Evolutionary conservation across 176 grass and related monocot species (phyloP).

Genomic region (Zea luxurians): DNA sequence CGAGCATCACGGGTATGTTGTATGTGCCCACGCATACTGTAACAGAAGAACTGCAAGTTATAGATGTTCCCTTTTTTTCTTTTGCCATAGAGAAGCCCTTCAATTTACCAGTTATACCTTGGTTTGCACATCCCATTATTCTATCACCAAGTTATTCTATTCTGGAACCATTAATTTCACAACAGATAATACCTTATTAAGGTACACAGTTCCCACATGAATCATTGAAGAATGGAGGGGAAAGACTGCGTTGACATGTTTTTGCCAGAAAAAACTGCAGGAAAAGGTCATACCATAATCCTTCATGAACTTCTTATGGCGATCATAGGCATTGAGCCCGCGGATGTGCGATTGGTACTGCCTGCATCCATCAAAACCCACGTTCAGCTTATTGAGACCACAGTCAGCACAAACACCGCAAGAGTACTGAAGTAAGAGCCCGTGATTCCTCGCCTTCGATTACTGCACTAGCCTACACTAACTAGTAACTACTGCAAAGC

Average conservation of each 20-base stretch:
- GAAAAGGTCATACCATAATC: slow-evolving; percentile 57
- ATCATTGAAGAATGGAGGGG: neutral
- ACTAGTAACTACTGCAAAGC: neutral
- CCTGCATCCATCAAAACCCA: slow-evolving; percentile 47
- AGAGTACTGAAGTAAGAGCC: neutral
- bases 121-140: neutral
- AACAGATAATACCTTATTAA: neutral
- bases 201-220: neutral
- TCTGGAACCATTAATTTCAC: neutral
- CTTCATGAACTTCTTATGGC: slow-evolving; percentile 83
- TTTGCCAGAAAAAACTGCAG: neutral
- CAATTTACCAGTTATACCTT: neutral
- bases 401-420: neutral
- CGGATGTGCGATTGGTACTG: slow-evolving; percentile 86
- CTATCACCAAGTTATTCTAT: neutral
- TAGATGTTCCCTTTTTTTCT: neutral
- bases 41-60: neutral
- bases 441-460: neutral
- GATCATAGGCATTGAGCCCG: slow-evolving; percentile 78
- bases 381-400: slow-evolving; percentile 11
- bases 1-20: neutral
- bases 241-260: neutral
- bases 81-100: neutral
- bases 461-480: neutral
- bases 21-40: neutral